Conservation (phyloP, 2,329 filamentous ascomycete species). For the Penicillium sp. region DNA sequence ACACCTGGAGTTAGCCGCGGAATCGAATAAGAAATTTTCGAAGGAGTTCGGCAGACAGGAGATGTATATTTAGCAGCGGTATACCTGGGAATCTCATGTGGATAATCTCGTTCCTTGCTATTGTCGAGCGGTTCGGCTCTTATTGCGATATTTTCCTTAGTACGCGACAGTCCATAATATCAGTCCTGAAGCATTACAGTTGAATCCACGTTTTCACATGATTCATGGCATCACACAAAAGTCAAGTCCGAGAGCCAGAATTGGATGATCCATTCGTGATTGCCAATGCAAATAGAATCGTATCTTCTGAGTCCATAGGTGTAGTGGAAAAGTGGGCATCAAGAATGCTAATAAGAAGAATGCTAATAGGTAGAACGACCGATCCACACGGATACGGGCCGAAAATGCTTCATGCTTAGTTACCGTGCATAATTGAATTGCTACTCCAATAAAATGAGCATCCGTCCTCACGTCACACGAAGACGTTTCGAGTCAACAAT, state of each 20-base stretch:
- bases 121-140: not conserved
- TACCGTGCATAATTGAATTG: not conserved
- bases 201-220: conserved; percentile 3
- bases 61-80: conserved; percentile 10
- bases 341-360: too few relatives aligned
- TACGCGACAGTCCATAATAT: not conserved
- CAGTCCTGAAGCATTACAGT: not conserved
- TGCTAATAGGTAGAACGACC: too few relatives aligned
- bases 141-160: conserved; percentile 7
- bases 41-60: conserved; percentile 11
- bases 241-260: not conserved
- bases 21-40: conserved; percentile 13
- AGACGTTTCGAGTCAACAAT: too few relatives aligned
- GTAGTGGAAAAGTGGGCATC: too few relatives aligned
- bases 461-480: not conserved
- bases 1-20: conserved; percentile 1
- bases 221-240: too few relatives aligned
- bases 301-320: too few relatives aligned
- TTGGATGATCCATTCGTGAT: too few relatives aligned
- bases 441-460: too few relatives aligned
- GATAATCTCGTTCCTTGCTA: not conserved
- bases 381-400: too few relatives aligned
- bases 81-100: conserved; percentile 1
- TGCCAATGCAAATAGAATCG: too few relatives aligned
- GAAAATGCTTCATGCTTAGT: too few relatives aligned